phyloP scores from a whole-genome alignment of 495 filamentous ascomycete genomes.

The Cudoniella acicularis region DNA sequence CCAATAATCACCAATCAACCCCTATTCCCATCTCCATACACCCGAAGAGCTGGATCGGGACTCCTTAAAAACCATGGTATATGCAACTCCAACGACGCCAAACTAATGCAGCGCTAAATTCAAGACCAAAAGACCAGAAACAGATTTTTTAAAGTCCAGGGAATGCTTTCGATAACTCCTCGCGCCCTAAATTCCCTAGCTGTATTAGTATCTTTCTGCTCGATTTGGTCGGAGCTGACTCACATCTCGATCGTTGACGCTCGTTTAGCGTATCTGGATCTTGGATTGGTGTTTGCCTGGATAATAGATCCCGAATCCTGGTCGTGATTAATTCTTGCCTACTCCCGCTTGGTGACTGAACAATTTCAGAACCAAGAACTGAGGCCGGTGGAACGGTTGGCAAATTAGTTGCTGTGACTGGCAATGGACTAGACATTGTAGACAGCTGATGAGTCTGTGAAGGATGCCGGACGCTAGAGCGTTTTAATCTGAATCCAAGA shows the following conservation, averaged over 20 bases:
- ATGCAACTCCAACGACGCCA: slow-evolving; percentile 1
- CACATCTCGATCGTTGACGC: slow-evolving; percentile 13
- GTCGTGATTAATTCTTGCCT: slow-evolving; percentile 9
- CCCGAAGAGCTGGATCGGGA: not conserved
- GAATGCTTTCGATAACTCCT: slow-evolving; percentile 7
- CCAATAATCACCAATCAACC: not conserved
- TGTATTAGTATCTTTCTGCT: not conserved
- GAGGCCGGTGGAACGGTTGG: not conserved
- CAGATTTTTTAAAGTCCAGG: slow-evolving; percentile 11
- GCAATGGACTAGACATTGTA: not conserved
- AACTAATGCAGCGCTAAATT: slow-evolving; percentile 4
- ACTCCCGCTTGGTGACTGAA: not conserved
- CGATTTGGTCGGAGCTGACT: not conserved
- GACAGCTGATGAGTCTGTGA: not conserved
- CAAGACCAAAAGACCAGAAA: not conserved
- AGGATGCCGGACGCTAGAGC: not conserved
- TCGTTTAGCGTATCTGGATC: slow-evolving; percentile 13
- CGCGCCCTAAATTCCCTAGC: slow-evolving; percentile 15
- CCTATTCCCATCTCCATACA: not conserved
- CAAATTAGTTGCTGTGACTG: not conserved
- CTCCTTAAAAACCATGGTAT: not conserved
- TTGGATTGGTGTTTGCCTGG: slow-evolving; percentile 3
- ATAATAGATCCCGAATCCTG: slow-evolving; percentile 16
- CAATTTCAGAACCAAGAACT: not conserved
- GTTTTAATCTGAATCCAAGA: not conserved